Conservation (phyloP, 2,329 filamentous ascomycete genomes). For the Fusarium verticillioides region DNA sequence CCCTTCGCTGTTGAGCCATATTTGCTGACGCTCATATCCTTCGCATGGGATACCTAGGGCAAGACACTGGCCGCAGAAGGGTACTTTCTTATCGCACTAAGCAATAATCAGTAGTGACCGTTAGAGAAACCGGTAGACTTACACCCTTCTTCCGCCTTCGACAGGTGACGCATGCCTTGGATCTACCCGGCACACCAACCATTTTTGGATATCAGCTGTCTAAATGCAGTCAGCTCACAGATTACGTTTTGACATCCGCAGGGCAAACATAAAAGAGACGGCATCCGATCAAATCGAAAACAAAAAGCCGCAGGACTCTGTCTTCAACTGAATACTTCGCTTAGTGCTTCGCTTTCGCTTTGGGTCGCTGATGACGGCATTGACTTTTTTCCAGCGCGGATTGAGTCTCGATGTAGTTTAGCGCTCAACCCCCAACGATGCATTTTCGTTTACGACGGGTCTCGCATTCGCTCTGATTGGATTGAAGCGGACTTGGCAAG, state of each 20-base stretch:
- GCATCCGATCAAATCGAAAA: too few relatives aligned
- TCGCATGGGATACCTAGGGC: constrained; percentile 3
- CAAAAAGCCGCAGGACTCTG: not conserved
- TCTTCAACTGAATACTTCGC: not conserved
- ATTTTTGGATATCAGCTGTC: not conserved
- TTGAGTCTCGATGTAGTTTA: constrained; percentile 28
- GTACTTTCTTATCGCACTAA: constrained; percentile 10
- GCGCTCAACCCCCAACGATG: not conserved
- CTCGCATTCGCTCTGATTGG: constrained; percentile 12
- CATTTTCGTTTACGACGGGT: not conserved
- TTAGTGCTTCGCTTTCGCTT: not conserved
- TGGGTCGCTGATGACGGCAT: constrained; percentile 19
- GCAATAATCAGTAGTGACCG: rapidly evolving
- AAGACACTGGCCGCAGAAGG: constrained; percentile 8
- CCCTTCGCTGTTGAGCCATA: constrained; percentile 22
- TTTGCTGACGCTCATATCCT: constrained; percentile 2
- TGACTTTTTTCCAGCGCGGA: constrained; percentile 17
- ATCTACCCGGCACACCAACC: constrained; percentile 25
- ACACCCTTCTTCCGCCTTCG: constrained; percentile 21
- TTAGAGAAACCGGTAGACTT: not conserved
- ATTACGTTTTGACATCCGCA: not conserved
- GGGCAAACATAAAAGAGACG: not conserved
- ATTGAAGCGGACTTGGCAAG: not conserved
- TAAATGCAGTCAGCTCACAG: rapidly evolving
- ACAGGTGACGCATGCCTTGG: constrained; percentile 20